Conservation (phyloP, 306 rosid genomes). For the Gastrolobium villosum region DNA sequence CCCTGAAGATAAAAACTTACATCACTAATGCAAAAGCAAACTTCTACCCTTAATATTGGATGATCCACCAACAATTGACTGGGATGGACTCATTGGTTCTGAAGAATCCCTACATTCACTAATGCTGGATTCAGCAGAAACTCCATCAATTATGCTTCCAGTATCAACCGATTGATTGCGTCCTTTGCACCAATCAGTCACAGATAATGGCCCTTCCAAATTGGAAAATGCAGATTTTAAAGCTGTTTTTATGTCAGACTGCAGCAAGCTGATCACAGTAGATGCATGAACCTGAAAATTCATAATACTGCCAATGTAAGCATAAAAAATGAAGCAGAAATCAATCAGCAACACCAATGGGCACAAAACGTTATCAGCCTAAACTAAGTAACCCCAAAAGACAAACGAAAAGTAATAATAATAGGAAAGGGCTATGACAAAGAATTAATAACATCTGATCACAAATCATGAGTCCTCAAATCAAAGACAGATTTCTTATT, state of each 20-base stretch:
- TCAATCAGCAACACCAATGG: constrained; percentile 37
- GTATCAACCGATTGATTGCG: constrained; percentile 77
- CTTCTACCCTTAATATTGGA: constrained; percentile 79
- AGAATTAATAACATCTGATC: constrained; percentile 3
- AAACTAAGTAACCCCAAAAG: constrained; percentile 34
- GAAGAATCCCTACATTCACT: constrained; percentile 90
- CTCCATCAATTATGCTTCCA: constrained; percentile 75
- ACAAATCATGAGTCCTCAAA: not conserved
- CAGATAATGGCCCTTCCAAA: constrained; percentile 92
- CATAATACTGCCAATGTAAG: constrained; percentile 41
- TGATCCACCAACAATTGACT: constrained; percentile 82
- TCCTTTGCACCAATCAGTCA: constrained; percentile 97
- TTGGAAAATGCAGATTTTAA: constrained; percentile 89
- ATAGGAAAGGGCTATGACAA: not conserved
- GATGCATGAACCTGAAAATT: constrained; percentile 86
- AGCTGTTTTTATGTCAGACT: constrained; percentile 92
- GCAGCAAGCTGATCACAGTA: constrained; percentile 84
- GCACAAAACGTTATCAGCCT: constrained; percentile 21
- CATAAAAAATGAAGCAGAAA: constrained; percentile 38
- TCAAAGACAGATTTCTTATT: constrained; percentile 37
- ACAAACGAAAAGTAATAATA: constrained; percentile 23
- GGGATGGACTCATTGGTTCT: constrained; percentile 95
- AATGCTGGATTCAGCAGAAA: constrained; percentile 84
- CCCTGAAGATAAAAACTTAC: constrained; percentile 34
- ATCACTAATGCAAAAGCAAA: constrained; percentile 34